phyloP scores from a whole-genome alignment of 2,329 filamentous ascomycete genomes.

The Xylogone sp. region DNA sequence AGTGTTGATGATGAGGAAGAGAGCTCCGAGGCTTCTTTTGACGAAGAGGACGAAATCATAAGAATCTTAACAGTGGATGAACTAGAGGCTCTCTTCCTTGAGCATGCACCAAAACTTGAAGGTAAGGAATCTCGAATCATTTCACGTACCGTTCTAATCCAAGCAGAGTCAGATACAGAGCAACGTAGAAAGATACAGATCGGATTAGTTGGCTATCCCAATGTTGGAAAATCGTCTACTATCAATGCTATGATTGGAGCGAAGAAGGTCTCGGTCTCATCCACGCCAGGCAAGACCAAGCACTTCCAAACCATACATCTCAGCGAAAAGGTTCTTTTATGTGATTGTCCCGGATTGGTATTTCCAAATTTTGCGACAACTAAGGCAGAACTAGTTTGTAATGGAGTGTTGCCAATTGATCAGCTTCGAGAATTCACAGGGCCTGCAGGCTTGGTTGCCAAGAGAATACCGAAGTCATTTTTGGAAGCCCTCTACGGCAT shows the following conservation, averaged over 20 bases:
- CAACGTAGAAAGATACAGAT: slow-evolving; percentile 71
- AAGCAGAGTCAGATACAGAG: slow-evolving; percentile 39
- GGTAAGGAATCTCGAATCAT: slow-evolving; percentile 34
- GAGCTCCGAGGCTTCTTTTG: slow-evolving; percentile 25
- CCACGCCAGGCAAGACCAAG: slow-evolving; percentile 97
- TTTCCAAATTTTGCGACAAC: slow-evolving; percentile 98
- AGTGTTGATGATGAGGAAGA: slow-evolving; percentile 29
- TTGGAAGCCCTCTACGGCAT: slow-evolving; percentile 93
- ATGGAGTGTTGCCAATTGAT: slow-evolving; percentile 92
- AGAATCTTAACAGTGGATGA: slow-evolving; percentile 91
- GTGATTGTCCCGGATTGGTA: slow-evolving; percentile 97
- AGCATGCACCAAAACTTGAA: slow-evolving; percentile 61
- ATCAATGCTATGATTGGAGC: slow-evolving; percentile 98
- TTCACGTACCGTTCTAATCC: slow-evolving; percentile 17
- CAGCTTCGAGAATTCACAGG: slow-evolving; percentile 92
- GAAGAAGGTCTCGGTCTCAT: slow-evolving; percentile 97
- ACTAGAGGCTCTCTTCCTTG: slow-evolving; percentile 81
- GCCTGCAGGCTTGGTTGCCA: slow-evolving; percentile 76
- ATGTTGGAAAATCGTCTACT: slow-evolving; percentile 98
- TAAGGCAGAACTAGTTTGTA: slow-evolving; percentile 93
- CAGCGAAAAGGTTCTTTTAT: slow-evolving; percentile 82
- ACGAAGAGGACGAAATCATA: slow-evolving; percentile 44
- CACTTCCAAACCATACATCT: slow-evolving; percentile 98
- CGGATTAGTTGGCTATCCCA: slow-evolving; percentile 94
- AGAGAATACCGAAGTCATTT: slow-evolving; percentile 82